Conservation (phyloP, 1,284 basidiomycete genomes). For the Sanghuangporus baumii region DNA sequence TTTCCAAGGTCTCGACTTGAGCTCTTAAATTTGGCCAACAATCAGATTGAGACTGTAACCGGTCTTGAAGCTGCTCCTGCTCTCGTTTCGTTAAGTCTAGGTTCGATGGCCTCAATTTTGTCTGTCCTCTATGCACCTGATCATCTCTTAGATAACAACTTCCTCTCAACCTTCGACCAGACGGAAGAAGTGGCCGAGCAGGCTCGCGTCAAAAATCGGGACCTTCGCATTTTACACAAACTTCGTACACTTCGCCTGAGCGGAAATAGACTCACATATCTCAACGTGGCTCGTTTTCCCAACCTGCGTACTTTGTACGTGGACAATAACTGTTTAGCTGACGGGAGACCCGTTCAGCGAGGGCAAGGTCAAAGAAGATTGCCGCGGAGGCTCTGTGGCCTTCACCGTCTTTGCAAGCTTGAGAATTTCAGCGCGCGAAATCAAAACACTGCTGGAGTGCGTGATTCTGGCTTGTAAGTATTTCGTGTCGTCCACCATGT, state of each 20-base stretch:
- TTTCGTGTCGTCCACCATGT: neutral
- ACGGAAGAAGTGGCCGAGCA: neutral
- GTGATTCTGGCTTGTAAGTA: conserved; percentile 54
- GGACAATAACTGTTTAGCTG: conserved; percentile 76
- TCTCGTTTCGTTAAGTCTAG: conserved; percentile 73
- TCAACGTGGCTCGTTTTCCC: conserved; percentile 66
- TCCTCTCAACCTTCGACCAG: conserved; percentile 4
- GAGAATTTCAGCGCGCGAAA: conserved; percentile 92
- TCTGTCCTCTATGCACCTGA: neutral
- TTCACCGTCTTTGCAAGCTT: conserved; percentile 58
- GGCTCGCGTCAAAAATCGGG: neutral
- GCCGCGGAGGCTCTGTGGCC: conserved; percentile 38
- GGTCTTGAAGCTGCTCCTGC: conserved; percentile 60
- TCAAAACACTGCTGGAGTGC: conserved; percentile 56
- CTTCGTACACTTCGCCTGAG: conserved; percentile 84
- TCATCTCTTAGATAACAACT: conserved; percentile 12
- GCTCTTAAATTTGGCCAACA: conserved; percentile 78
- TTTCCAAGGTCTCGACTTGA: conserved; percentile 70
- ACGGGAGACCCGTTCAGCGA: conserved; percentile 1
- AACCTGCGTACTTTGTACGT: conserved; percentile 88
- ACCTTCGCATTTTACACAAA: conserved; percentile 47
- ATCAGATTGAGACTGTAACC: conserved; percentile 56
- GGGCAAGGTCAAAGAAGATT: conserved; percentile 1
- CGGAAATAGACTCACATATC: conserved; percentile 68
- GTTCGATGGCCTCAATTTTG: conserved; percentile 42